phyloP scores from a whole-genome alignment of 371 early-diverging fungal species.

The Parasitella parasitica region DNA sequence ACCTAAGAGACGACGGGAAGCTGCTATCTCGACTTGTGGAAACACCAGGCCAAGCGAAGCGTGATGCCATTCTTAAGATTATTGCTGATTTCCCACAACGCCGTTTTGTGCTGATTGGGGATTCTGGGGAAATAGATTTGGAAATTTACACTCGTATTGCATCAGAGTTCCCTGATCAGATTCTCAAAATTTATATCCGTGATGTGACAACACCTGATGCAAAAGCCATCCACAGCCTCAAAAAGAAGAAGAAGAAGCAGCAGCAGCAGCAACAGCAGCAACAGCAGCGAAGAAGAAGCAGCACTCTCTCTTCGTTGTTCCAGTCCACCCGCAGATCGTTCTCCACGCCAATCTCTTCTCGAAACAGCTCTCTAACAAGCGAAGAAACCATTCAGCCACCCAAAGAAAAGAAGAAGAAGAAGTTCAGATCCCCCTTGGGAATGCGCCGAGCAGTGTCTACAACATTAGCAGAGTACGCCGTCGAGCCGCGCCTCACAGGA shows the following conservation, averaged over 20 bases:
- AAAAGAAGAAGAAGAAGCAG: not conserved
- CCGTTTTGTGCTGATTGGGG: constrained; percentile 86
- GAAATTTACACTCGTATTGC: constrained; percentile 77
- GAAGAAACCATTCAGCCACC: not conserved
- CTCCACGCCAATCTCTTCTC: not conserved
- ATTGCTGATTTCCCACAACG: constrained; percentile 78
- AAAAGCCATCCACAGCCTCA: not conserved
- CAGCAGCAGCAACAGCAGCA: not conserved
- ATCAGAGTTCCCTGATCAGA: constrained; percentile 56
- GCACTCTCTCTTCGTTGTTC: not conserved
- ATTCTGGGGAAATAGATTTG: constrained; percentile 88
- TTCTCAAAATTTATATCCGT: constrained; percentile 84
- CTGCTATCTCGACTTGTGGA: constrained; percentile 35
- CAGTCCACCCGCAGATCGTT: constrained; percentile 6
- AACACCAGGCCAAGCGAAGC: constrained; percentile 54
- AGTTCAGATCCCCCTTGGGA: constrained; percentile 9
- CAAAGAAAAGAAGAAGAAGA: not conserved
- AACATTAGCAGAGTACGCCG: constrained; percentile 15
- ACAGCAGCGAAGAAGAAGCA: not conserved
- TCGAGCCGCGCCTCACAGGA: constrained; percentile 22
- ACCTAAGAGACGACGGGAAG: constrained; percentile 60
- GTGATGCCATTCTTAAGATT: constrained; percentile 57
- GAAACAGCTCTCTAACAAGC: not conserved
- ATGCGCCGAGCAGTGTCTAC: constrained; percentile 14
- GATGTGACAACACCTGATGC: constrained; percentile 59